phyloP scores from a whole-genome alignment of 805 yeast genomes.

The Kazachstania bromeliacearum region DNA sequence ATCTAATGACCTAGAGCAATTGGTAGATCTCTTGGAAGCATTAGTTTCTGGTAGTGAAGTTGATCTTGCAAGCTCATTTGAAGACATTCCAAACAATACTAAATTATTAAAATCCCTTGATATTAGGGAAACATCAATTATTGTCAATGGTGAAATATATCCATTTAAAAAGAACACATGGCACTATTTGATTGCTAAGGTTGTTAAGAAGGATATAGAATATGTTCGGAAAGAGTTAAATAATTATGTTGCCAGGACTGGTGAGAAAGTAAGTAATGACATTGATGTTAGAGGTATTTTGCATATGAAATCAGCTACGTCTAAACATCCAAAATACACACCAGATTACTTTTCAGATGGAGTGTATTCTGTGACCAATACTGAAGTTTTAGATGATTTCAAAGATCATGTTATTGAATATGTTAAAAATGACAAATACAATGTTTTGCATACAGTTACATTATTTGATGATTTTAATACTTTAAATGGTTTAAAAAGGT shows the following conservation, averaged over 20 bases:
- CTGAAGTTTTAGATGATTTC: constrained; percentile 11
- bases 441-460: constrained; percentile 36
- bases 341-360: constrained; percentile 37
- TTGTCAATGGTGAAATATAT: constrained; percentile 65
- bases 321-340: constrained; percentile 41
- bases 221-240: constrained; percentile 16
- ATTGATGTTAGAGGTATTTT: constrained; percentile 25
- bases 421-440: constrained; percentile 12
- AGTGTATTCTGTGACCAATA: constrained; percentile 26
- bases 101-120: constrained; percentile 32
- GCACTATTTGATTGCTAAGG: constrained; percentile 45
- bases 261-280: constrained; percentile 1
- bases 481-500: constrained; percentile 34
- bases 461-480: constrained; percentile 49
- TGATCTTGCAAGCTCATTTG: constrained; percentile 3
- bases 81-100: constrained; percentile 9
- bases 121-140: constrained; percentile 40
- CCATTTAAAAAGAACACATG: constrained; percentile 41
- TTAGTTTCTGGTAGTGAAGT: constrained; percentile 9
- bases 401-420: constrained; percentile 18
- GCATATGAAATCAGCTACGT: constrained; percentile 21
- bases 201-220: constrained; percentile 44
- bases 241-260: constrained; percentile 6
- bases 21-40: constrained; percentile 15
- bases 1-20: constrained; percentile 5